Evolutionary conservation across 805 yeast species (phyloP), one percentile per base, ranked within the genome.

Genomic region (Tanozyma kutaoensis): DNA sequence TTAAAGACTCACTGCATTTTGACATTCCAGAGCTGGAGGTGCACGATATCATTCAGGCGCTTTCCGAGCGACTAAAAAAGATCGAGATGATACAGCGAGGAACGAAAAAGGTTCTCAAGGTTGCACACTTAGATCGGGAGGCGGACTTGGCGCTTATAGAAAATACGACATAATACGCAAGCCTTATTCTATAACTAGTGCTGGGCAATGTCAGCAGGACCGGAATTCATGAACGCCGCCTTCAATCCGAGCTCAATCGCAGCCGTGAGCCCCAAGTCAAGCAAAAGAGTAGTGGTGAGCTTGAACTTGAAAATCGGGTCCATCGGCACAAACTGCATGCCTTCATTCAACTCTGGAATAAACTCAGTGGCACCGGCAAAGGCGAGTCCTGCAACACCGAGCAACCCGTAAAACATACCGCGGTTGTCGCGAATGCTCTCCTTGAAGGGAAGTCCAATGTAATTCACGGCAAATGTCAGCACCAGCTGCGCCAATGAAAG

Each of bases 381-480:
- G 2, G 96, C 93, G 43, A 91, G 66, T 22, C 69, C 82, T 14
- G 93, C 78, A 38, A 88, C 96, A 39, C 95, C 95, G 20, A 88
- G 48, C 31, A 91, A 66, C 14, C 98, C 98, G 42, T 82, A 88
- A 58, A 78, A 88, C 97, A 91, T 91, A 38, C 96, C 97, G 55
- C 76, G 80, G 58, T 91, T 91, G 52, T 79, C 94, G 28, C 62
- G 64, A 42, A 91, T 78, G 31, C 82, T 72, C 58, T 91, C 95
- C 52, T 93, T 77, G 62, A 91, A 91, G 30, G 98, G 98, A 40
- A 79, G 75, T 29, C 98, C 98, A 60, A 84, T 94, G 55, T 91
- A 91, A 58, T 91, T 91, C 32, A 91, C 95, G 13, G 95, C 95
- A 62, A 86, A 91, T 0, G 98, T 91, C 11, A 96, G 82, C 28